A percentile compares a stretch with the other conserved stretches of the same genome.
Evolutionary conservation across 176 grass and related monocot species (phyloP).

Genomic region (Cenchrus americanus): DNA sequence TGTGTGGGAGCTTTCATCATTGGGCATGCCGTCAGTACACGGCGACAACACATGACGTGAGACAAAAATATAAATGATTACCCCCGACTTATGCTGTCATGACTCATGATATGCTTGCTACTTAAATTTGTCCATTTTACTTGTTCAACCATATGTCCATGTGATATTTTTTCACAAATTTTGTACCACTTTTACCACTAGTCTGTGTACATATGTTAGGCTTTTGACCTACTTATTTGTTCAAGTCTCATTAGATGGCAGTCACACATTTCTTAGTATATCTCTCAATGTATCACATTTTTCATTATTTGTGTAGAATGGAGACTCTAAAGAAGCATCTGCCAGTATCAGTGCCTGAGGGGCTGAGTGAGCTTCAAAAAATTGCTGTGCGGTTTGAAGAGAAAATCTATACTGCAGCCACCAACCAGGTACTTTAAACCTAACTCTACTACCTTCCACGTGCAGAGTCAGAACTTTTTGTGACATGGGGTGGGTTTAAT

Average conservation of each 20-base stretch:
- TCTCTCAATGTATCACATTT: conserved; percentile 4
- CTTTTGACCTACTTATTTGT: neutral
- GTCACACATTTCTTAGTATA: neutral
- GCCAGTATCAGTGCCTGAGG: conserved; percentile 66
- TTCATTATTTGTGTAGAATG: conserved; percentile 56
- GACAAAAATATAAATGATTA: too few species aligned
- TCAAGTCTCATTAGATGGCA: neutral
- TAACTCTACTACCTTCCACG: neutral
- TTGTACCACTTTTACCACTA: neutral
- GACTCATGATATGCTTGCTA: neutral
- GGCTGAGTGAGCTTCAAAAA: conserved; percentile 67
- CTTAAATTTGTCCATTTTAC: neutral
- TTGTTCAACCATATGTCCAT: neutral
- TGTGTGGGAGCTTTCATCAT: too few species aligned
- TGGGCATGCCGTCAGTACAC: too few species aligned
- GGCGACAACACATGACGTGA: too few species aligned
- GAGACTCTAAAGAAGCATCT: conserved; percentile 82
- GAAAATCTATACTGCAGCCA: conserved; percentile 66
- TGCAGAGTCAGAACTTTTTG: neutral
- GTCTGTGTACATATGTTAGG: neutral
- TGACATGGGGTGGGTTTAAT: neutral
- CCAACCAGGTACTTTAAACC: conserved; percentile 54
- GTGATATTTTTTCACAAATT: neutral
- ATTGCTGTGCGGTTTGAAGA: conserved; percentile 84
- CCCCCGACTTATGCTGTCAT: too few species aligned